A percentile compares a stretch with the other conserved stretches of the same genome.
Conservation (phyloP, 2,329 filamentous ascomycete species). For the Aspergillus proliferans region DNA sequence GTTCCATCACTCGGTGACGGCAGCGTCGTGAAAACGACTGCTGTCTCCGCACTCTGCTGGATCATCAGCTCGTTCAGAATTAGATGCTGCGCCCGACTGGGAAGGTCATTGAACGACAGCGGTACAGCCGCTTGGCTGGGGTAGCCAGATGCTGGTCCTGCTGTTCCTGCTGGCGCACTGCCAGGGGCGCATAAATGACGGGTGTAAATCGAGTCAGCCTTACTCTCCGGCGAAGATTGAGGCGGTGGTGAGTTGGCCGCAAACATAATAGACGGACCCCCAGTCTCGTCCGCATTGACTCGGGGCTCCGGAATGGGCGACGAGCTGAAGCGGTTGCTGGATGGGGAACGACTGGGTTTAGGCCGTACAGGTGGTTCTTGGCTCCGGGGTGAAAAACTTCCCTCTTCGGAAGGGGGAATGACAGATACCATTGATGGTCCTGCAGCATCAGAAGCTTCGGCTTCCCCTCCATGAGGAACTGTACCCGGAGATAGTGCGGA, state of each 20-base stretch:
- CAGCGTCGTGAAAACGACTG: slow-evolving; percentile 75
- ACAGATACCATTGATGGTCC: neutral
- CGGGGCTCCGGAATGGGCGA: slow-evolving; percentile 65
- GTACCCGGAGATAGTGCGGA: slow-evolving; percentile 1
- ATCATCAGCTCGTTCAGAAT: slow-evolving; percentile 81
- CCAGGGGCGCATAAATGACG: slow-evolving; percentile 18
- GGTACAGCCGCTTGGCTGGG: slow-evolving; percentile 58
- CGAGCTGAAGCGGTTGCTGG: slow-evolving; percentile 56
- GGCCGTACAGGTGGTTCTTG: slow-evolving; percentile 17
- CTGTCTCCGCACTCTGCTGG: slow-evolving; percentile 61
- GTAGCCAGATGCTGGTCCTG: slow-evolving; percentile 40
- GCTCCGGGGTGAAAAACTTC: slow-evolving; percentile 15
- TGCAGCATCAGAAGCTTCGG: neutral
- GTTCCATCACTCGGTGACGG: slow-evolving; percentile 76
- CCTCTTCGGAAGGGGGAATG: neutral
- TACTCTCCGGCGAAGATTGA: slow-evolving; percentile 14
- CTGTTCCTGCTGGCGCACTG: slow-evolving; percentile 13
- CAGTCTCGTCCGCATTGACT: slow-evolving; percentile 58
- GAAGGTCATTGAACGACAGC: slow-evolving; percentile 79
- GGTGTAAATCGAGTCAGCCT: slow-evolving; percentile 34
- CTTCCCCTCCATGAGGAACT: neutral
- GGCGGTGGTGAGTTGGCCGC: slow-evolving; percentile 42
- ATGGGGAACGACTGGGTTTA: slow-evolving; percentile 23
- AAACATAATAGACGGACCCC: slow-evolving; percentile 71
- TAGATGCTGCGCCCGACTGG: slow-evolving; percentile 75